Base-by-base conservation (phyloP, 495 filamentous ascomycete genomes). In the Aspergillus baeticus region DNA sequence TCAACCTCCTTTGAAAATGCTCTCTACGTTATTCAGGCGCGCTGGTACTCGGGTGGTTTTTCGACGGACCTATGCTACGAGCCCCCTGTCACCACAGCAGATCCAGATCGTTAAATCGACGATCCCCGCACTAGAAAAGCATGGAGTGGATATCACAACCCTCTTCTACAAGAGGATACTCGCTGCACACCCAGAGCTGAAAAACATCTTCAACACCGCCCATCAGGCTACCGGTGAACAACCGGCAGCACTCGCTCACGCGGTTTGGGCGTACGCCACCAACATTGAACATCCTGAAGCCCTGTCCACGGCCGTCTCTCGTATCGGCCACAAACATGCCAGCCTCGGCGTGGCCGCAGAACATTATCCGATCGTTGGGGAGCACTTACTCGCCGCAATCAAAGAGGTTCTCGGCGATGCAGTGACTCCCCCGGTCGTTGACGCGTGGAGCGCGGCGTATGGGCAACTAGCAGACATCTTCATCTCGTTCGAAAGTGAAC, bases 311-410 rank as follows among this genome's bases (percentile, higher is more conserved):
- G 79, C 82, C 26, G 76, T 89, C 14, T 80, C 82, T 64, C 80
- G 79, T 60, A 87, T 89, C 59, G 79, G 81, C 50, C 80, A 86
- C 62, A 87, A 87, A 68, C 86, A 89, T 60, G 84, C 80, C 49
- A 82, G 78, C 3, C 75, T 88, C n/a, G 79, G 80, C 55, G 78
- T 89, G 47, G 66, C 74, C 38, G 75, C 86, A 5, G 82, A 77
- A 21, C 83, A 86, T 36, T 88, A 87, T 66, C 71, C 75, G 37
- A 75, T 85, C 36, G 85, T 89, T 21, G 85, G 84, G 33, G 70
- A 71, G 54, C 71, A 83, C 63, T 77, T 88, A 11, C 76, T 89
- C 15, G 75, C 69, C 22, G 81, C 84, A 21, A 84, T 89, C 65
- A 77, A 79, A 35, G 61, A 76, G 21, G 82, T 88, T 0, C 75